phyloP scores from a whole-genome alignment of 495 filamentous ascomycete species.

The Penicillium diatomitis region DNA sequence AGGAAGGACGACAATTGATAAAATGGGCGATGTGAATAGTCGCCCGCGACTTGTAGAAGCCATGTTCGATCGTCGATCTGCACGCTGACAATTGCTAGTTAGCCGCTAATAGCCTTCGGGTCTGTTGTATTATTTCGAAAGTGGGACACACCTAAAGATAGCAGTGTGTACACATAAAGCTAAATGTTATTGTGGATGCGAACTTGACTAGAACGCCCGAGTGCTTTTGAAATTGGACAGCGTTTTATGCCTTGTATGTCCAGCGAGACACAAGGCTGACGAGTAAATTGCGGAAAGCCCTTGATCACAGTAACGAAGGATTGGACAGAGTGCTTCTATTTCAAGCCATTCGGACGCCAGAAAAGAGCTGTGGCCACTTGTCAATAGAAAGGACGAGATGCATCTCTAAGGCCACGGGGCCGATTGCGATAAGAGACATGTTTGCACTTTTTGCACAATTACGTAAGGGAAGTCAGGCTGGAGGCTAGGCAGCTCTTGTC shows the following conservation, averaged over 20 bases:
- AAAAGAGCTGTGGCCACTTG: conserved; percentile 30
- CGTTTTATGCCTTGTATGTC: too few species aligned
- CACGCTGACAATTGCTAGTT: conserved; percentile 8
- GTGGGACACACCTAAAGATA: conserved; percentile 1
- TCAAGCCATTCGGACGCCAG: conserved; percentile 16
- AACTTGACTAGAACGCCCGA: not conserved
- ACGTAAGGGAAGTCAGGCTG: conserved; percentile 9
- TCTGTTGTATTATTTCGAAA: not conserved
- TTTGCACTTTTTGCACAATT: conserved; percentile 18
- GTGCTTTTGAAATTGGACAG: too few species aligned
- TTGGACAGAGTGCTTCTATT: conserved; percentile 2
- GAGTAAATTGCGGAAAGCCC: not conserved
- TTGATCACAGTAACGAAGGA: not conserved
- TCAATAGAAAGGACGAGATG: conserved; percentile 24
- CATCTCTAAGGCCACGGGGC: conserved; percentile 22
- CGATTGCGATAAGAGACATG: conserved; percentile 11
- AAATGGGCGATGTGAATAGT: conserved; percentile 26
- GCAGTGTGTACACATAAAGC: conserved; percentile 6
- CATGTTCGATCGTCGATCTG: conserved; percentile 38
- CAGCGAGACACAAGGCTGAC: too few species aligned
- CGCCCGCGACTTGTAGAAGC: conserved; percentile 40
- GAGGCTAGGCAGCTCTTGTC: not conserved
- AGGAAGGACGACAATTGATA: conserved; percentile 29
- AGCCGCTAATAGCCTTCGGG: conserved; percentile 1
- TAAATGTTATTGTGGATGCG: not conserved